Evolutionary conservation across 2,329 filamentous ascomycete genomes (phyloP).

Genomic region (Stagonosporopsis cucurbitacearum): DNA sequence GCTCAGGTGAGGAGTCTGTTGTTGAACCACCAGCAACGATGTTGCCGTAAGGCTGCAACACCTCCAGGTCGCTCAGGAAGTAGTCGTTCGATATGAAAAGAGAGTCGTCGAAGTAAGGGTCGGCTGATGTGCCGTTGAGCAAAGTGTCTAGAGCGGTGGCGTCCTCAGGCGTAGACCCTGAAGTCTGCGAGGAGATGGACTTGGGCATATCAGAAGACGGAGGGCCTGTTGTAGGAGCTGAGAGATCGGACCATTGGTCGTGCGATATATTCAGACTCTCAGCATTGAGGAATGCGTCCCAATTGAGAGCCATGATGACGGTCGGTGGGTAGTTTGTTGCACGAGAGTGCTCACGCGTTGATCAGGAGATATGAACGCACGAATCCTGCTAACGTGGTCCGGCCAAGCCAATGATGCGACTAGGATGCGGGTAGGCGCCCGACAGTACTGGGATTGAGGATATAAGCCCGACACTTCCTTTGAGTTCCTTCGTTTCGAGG

Average conservation of each 20-base stretch:
- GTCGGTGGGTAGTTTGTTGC: conserved; percentile 36
- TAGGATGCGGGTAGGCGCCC: conserved; percentile 27
- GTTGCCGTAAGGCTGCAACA: conserved; percentile 47
- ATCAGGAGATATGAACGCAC: conserved; percentile 46
- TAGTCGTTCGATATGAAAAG: conserved; percentile 49
- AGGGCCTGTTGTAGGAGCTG: conserved; percentile 35
- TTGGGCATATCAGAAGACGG: conserved; percentile 45
- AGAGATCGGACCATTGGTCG: conserved; percentile 49
- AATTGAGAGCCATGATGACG: conserved; percentile 49
- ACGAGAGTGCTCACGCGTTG: conserved; percentile 44
- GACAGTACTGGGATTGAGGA: conserved; percentile 27
- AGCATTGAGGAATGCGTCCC: conserved; percentile 48
- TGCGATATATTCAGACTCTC: conserved; percentile 46
- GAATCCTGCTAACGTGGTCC: conserved; percentile 24
- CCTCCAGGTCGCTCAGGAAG: conserved; percentile 49
- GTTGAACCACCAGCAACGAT: conserved; percentile 41
- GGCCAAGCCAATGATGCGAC: conserved; percentile 36
- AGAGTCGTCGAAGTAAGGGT: conserved; percentile 48
- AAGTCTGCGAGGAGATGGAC: conserved; percentile 41
- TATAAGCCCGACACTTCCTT: conserved; percentile 34
- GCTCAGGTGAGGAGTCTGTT: conserved; percentile 49
- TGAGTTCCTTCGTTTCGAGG: conserved; percentile 11
- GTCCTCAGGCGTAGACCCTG: conserved; percentile 43
- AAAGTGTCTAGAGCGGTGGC: conserved; percentile 41
- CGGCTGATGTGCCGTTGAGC: conserved; percentile 37